Base-by-base conservation (phyloP, 805 yeast species). In the Cyberlindnera xishuangbannaensis region DNA sequence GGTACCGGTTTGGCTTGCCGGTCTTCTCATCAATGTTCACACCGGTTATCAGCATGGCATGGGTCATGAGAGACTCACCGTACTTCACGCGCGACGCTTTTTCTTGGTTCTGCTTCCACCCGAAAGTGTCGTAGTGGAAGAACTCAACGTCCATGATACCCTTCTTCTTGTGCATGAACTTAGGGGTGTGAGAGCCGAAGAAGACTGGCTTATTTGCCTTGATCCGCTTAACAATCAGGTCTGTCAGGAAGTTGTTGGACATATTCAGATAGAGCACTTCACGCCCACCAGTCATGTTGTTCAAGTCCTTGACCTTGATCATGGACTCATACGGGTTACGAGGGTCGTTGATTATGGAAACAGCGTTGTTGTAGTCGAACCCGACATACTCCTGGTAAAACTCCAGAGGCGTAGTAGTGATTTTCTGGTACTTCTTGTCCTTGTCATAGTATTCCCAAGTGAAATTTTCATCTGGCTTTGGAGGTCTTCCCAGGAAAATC, bases 101-200 rank as follows among this genome's bases (percentile, higher is more conserved):
- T 31, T 55, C 41, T 48, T 71, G 65, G 33, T 71, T 63, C 49
- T 70, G 59, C 33, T 65, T 55, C 66, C 76, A 67, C 30, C 78
- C 76, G 48, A 76, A 69, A 2, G 69, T 67, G 41, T 71, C 62
- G 58, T 76, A 83, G 48, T 81, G 78, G 74, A 77, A 85, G 15
- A 81, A 68, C 25, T 71, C 69, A 15, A 74, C 59, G 53, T 84
- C 95, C 71, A 86, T 78, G 30, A 83, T 58, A 35, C 95, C 95
- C 7, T 75, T 45, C 30, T 49, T 48, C 37, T 44, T 67, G 55
- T 78, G 74, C 70, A 69, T 71, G 59, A 67, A 85, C 55, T 81
- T 78, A 16, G 90, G 92, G n/a, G 88, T 84, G 56, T 85, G 94
- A 13, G 88, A 78, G 10, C 95, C 95, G 52, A 85, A 86, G 64